Conservation (phyloP, 768 basidiomycete species). For the Mycena pura region DNA sequence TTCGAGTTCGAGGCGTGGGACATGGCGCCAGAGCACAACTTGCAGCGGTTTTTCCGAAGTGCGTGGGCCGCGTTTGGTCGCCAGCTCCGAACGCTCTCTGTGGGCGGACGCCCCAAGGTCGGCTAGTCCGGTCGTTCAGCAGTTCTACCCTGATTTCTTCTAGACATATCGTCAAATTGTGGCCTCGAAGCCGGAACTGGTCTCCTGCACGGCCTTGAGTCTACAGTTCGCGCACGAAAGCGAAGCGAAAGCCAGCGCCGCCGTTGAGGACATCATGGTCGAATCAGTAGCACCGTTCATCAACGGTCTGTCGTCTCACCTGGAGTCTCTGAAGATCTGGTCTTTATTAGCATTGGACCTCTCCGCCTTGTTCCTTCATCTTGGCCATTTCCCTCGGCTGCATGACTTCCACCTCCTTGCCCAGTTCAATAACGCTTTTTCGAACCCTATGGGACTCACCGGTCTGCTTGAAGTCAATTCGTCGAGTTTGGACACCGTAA, state of each 20-base stretch:
- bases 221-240: conserved; percentile 49
- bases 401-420: conserved; percentile 42
- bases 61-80: conserved; percentile 50
- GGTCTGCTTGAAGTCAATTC: conserved; percentile 39
- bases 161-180: conserved; percentile 40
- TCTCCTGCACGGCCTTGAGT: conserved; percentile 41
- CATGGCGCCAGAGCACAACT: conserved; percentile 36
- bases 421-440: conserved; percentile 48
- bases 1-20: conserved; percentile 52
- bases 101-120: conserved; percentile 46
- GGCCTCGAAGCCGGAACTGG: conserved; percentile 39
- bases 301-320: conserved; percentile 40
- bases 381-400: conserved; percentile 42
- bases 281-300: conserved; percentile 49
- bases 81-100: conserved; percentile 40
- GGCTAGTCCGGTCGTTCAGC: background rate
- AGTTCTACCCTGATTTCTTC: background rate
- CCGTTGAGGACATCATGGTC: conserved; percentile 31
- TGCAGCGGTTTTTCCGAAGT: conserved; percentile 39
- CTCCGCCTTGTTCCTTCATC: conserved; percentile 44
- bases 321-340: conserved; percentile 44
- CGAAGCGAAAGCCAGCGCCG: conserved; percentile 26
- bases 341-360: conserved; percentile 51
- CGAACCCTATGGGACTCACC: conserved; percentile 44
- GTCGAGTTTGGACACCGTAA: conserved; percentile 39